A percentile compares a stretch with the other conserved stretches of the same genome.
Evolutionary conservation across 1,284 basidiomycete genomes (phyloP).

Genomic region (Trichosporon sp.): DNA sequence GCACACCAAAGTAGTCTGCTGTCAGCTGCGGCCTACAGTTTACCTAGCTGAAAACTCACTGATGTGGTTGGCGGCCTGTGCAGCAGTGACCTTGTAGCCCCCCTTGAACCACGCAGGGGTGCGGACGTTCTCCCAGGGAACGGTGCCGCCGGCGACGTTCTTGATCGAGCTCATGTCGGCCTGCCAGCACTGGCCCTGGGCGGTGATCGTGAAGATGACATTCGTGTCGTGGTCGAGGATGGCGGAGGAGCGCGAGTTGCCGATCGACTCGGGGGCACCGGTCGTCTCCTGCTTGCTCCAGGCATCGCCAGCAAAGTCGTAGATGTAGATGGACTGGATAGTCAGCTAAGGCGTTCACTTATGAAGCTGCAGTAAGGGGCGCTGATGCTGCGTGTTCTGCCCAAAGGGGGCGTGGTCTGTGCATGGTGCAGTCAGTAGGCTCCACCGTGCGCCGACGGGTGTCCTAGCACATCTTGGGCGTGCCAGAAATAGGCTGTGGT

Average conservation of each 20-base stretch:
- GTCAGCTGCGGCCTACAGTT: neutral
- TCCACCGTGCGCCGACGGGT: neutral
- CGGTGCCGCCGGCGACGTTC: constrained; percentile 58
- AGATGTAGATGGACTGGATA: constrained; percentile 45
- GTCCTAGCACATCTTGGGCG: neutral
- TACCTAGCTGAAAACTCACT: constrained; percentile 20
- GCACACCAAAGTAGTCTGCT: constrained; percentile 67
- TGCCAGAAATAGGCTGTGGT: neutral
- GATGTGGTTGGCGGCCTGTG: constrained; percentile 47
- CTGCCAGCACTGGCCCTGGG: constrained; percentile 51
- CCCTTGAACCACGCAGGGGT: constrained; percentile 55
- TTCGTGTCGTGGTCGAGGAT: constrained; percentile 88
- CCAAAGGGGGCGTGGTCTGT: neutral
- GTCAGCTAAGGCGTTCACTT: neutral
- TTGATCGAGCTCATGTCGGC: constrained; percentile 62
- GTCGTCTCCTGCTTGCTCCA: constrained; percentile 49
- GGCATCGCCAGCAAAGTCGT: constrained; percentile 41
- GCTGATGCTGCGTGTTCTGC: neutral
- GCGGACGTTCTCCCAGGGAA: constrained; percentile 62
- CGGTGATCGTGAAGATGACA: constrained; percentile 57
- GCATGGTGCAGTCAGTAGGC: neutral
- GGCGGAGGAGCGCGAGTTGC: constrained; percentile 48
- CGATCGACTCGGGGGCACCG: constrained; percentile 33
- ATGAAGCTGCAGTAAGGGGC: neutral
- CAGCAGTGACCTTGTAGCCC: constrained; percentile 37